Percentiles rank a stretch among this genome's conserved stretches.
Evolutionary conservation across 1,139 yeast genomes (phyloP).

Genomic region (Wickerhamomyces sp.): DNA sequence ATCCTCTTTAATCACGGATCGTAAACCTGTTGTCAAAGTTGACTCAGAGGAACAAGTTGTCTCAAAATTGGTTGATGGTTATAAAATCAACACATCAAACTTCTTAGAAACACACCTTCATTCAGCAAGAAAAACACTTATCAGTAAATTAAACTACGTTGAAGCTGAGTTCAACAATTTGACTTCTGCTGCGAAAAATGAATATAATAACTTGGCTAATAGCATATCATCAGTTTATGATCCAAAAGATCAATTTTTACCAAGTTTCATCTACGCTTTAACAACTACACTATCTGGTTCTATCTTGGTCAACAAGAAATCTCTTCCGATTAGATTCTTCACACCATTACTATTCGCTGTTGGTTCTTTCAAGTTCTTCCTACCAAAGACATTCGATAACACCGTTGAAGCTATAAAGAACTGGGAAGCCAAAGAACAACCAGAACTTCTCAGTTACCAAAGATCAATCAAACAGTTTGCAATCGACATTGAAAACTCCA

Average conservation of each 20-base stretch:
- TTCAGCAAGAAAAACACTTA: conserved; percentile 12
- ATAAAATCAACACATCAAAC: conserved; percentile 19
- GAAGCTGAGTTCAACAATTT: conserved; percentile 22
- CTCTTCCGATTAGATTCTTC: conserved; percentile 44
- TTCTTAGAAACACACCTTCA: conserved; percentile 18
- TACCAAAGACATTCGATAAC: conserved; percentile 33
- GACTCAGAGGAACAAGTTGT: conserved; percentile 8
- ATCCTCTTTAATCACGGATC: no score
- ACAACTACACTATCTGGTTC: conserved; percentile 55
- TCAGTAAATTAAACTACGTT: conserved; percentile 12
- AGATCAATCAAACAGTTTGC: conserved; percentile 17
- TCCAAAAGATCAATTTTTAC: conserved; percentile 32
- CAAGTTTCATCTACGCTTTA: conserved; percentile 47
- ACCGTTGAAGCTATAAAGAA: conserved; percentile 21
- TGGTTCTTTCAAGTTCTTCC: conserved; percentile 31
- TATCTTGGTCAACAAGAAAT: conserved; percentile 41
- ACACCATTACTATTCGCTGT: conserved; percentile 47
- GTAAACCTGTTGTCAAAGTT: conserved; percentile 2
- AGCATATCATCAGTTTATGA: conserved; percentile 20
- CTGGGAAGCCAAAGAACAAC: conserved; percentile 28
- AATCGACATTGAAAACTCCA: conserved; percentile 13
- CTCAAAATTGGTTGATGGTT: conserved; percentile 19
- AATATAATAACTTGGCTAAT: conserved; percentile 14
- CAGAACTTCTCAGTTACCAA: conserved; percentile 28
- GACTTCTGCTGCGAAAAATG: conserved; percentile 20